A percentile compares a stretch with the other conserved stretches of the same genome.
Conservation (phyloP, 2,329 filamentous ascomycete species). For the Microdochium bolleyi region DNA sequence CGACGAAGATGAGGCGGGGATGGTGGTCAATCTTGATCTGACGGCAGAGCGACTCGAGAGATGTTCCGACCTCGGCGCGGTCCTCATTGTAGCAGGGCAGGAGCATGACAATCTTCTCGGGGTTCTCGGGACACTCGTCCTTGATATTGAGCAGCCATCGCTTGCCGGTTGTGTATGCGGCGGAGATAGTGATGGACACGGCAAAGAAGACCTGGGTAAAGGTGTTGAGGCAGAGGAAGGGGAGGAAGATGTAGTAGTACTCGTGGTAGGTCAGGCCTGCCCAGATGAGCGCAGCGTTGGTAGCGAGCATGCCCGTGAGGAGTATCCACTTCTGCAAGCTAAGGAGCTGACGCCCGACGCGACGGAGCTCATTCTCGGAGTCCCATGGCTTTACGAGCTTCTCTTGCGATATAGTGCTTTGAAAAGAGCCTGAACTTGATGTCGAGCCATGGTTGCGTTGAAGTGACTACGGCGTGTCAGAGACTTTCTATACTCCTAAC, state of each 20-base stretch:
- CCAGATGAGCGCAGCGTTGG: constrained; percentile 2
- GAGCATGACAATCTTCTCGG: constrained; percentile 35
- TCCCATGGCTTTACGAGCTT: background rate
- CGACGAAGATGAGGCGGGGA: constrained; percentile 33
- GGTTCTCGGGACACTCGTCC: constrained; percentile 12
- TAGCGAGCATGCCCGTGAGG: background rate
- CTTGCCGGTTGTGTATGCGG: constrained; percentile 15
- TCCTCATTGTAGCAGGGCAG: constrained; percentile 44
- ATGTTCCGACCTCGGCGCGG: constrained; percentile 30
- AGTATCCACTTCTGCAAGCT: background rate
- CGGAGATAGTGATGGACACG: constrained; percentile 30
- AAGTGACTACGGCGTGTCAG: background rate
- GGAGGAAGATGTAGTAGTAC: constrained; percentile 31
- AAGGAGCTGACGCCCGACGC: background rate
- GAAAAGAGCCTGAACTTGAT: background rate
- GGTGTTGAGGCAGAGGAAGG: constrained; percentile 34
- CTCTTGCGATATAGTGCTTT: background rate
- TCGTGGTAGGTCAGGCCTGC: constrained; percentile 24
- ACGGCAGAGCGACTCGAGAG: constrained; percentile 34
- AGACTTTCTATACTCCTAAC: too few relatives aligned
- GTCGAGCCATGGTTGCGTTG: background rate
- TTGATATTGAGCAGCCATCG: constrained; percentile 10
- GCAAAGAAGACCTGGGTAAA: constrained; percentile 18
- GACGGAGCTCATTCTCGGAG: background rate
- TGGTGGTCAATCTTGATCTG: constrained; percentile 34